A percentile compares a stretch with the other conserved stretches of the same genome.
phyloP scores from a whole-genome alignment of 495 filamentous ascomycete species.

The Chaetomium cochliodes region DNA sequence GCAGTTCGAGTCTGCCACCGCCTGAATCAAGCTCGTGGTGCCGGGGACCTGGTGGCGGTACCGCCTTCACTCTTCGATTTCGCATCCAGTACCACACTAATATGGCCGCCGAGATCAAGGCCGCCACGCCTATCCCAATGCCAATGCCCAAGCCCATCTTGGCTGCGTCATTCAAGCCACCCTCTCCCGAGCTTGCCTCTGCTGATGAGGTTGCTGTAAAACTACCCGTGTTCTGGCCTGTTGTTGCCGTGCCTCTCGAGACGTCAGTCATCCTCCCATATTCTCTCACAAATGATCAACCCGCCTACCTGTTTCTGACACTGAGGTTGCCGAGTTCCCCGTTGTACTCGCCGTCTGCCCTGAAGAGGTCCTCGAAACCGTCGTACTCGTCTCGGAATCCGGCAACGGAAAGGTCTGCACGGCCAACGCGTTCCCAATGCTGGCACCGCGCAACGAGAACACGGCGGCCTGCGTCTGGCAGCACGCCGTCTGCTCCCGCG shows the following conservation, averaged over 20 bases:
- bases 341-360: too few relatives aligned
- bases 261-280: too few relatives aligned
- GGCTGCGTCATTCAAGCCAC: neutral
- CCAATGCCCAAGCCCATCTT: constrained; percentile 12
- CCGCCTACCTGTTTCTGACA: too few relatives aligned
- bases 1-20: too few relatives aligned
- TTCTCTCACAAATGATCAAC: too few relatives aligned
- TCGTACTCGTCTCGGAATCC: neutral
- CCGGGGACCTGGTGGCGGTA: too few relatives aligned
- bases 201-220: neutral
- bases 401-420: constrained; percentile 16
- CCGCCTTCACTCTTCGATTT: neutral
- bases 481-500: constrained; percentile 9
- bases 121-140: constrained; percentile 2
- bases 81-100: neutral
- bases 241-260: neutral
- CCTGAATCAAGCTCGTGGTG: too few relatives aligned
- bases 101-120: neutral
- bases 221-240: too few relatives aligned
- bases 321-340: neutral
- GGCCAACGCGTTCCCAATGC: constrained; percentile 14
- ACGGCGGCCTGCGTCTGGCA: constrained; percentile 13
- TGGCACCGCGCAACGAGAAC: constrained; percentile 19
- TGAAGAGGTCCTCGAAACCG: too few relatives aligned
- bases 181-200: neutral